Base-by-base conservation (phyloP, 805 yeast species). In the Jamesozyma gamospora region DNA sequence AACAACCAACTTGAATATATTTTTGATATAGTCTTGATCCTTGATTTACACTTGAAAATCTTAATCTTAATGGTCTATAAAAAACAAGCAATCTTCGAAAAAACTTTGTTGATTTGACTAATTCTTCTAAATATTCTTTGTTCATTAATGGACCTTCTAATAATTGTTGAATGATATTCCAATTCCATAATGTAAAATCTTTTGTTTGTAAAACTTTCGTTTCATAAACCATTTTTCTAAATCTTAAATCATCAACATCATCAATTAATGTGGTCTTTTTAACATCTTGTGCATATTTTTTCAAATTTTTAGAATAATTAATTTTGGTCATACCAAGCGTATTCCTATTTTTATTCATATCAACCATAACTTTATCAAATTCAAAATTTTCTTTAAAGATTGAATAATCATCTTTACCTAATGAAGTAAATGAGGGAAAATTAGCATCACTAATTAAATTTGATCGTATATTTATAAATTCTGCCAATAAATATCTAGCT, bases 21-120 rank as follows among this genome's bases (percentile, higher is more conserved):
- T 72, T 69, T 19, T 68, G 70, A 18, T 79, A 70, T 26, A 66
- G 60, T 41, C 70, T 73, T 1, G 77, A 64, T 3, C 55, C 53
- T 41, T 66, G 66, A 42, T 73, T 64, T 34, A 77, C 60, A 21
- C 66, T 63, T 7, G 82, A 67, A 58, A 87, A 90, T 40, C 96
- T 66, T 51, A 79, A 77, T 60, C 94, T 88, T 64, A 88, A 82
- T 0, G 99, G 98, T 39, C 97, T 69, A 56, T 78, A 90, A 56
- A 90, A 92, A 2, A 95, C 83, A 50, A 88, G 58, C 19, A 92
- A 57, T 41, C 96, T 65, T 54, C 90, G 88, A 55, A 88, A 69
- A 51, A 92, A 85, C 52, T 88, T 90, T 1, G 96, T 86, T 2
- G 81, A 79, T 49, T 72, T 77, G 28, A 77, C 69, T 1, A 82